phyloP scores from a whole-genome alignment of 139 green algal genomes.

The Chlorella sorokiniana region DNA sequence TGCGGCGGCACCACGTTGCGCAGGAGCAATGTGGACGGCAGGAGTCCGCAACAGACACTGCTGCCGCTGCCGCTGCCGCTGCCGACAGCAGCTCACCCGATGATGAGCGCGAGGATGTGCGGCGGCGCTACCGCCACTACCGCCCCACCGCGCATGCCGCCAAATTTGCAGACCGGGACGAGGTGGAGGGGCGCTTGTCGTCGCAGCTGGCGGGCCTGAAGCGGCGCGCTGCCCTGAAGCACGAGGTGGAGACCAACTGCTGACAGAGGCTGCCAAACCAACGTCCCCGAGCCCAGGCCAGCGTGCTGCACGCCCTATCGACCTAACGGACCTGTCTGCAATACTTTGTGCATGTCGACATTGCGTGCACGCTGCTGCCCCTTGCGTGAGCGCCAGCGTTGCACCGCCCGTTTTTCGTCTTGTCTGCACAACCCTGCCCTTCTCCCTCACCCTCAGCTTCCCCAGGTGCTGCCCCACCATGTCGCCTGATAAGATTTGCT shows the following conservation, averaged over 20 bases:
- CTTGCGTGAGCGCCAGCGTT: too few species aligned
- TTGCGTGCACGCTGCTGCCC: too few species aligned
- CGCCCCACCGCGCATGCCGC: background rate
- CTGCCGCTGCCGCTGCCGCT: background rate
- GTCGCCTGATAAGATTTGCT: too few species aligned
- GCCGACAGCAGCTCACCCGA: background rate
- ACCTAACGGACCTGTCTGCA: too few species aligned
- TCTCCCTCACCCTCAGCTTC: too few species aligned
- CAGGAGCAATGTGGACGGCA: background rate
- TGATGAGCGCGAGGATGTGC: background rate
- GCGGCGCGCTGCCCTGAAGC: constrained; percentile 12
- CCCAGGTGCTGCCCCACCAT: too few species aligned
- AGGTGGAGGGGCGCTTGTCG: constrained; percentile 22
- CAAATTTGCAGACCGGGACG: constrained; percentile 24
- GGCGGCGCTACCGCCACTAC: background rate
- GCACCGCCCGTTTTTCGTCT: too few species aligned
- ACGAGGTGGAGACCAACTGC: constrained; percentile 14
- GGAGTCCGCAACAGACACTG: background rate
- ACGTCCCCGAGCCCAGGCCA: background rate
- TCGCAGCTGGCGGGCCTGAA: constrained; percentile 33
- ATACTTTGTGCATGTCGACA: too few species aligned
- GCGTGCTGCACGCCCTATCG: background rate
- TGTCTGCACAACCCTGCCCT: too few species aligned
- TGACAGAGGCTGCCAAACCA: background rate
- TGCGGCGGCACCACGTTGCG: background rate